Evolutionary conservation across 2,329 filamentous ascomycete species (phyloP), one percentile per base, ranked within the genome.

Genomic region (Sodiomyces alkalinus): DNA sequence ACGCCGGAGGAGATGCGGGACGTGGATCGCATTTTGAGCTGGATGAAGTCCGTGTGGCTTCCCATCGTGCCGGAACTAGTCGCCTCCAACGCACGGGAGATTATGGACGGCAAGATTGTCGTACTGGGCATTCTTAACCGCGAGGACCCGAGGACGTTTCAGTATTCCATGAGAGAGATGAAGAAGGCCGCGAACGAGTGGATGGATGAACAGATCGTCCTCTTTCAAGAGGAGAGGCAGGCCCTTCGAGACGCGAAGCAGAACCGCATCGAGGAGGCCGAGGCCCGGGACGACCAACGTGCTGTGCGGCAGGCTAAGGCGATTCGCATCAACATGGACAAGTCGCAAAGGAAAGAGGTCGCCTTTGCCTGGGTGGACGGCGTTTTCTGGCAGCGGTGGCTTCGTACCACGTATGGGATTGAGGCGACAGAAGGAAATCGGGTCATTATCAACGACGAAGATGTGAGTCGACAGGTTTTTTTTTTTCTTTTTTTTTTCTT

Each of bases 361-460:
- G 72, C 74, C 7, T 98, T 98, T 53, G 90, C 90, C 9, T 98
- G 90, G 90, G 83, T 96, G 9, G 90, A 98, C 48, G 85, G 86
- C 28, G 71, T 82, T 6, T 96, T 96, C 53, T 98, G 90, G 90
- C 86, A 96, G 53, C 72, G 87, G 36, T 98, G 90, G 90, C 73
- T 98, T 39, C 70, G 79, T 40, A 86, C 78, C n/a, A 94, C 87
- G 0, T 98, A 92, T 46, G 87, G 87, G 30, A 79, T 96, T 40
- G 80, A 92, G 42, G 75, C 90, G 35, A 75, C 69, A 46, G 75
- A 90, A 37, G 86, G 87, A 26, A 90, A 96, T 52, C 74, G 82
- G 37, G 81, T 98, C 31, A 79, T 98, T 33, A 90, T 98, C 56
- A 94, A 94, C 41, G 90, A 98, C 43, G 82, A 96, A 62, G 85